Evolutionary conservation across 106 monocot species (phyloP).

Genomic region (Apostasia shenzhenica): DNA sequence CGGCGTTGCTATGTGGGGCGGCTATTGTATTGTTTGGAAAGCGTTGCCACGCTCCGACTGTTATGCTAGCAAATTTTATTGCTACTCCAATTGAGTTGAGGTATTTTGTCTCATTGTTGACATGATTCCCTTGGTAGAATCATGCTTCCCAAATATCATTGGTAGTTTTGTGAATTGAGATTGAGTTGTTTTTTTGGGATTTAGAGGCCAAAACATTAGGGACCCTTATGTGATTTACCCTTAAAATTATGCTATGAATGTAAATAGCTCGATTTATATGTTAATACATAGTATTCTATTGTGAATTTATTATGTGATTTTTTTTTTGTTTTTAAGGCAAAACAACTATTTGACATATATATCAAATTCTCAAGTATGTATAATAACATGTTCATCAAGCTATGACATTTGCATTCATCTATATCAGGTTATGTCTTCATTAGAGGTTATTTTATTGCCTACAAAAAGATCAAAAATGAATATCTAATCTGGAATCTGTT

Average conservation of each 20-base stretch:
- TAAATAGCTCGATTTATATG: no score
- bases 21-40: slow-evolving; percentile 63
- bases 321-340: no score
- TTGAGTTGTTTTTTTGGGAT: neutral
- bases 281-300: no score
- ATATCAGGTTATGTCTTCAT: no score
- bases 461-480: no score
- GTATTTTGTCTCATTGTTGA: slow-evolving; percentile 17
- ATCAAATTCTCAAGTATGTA: no score
- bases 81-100: slow-evolving; percentile 87
- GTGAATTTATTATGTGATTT: neutral
- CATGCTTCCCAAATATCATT: neutral
- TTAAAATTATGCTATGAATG: neutral
- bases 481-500: no score
- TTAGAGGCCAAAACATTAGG: neutral
- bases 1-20: slow-evolving; percentile 71
- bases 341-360: no score
- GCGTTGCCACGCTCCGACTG: slow-evolving; percentile 66
- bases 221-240: neutral
- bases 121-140: neutral
- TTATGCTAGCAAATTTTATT: slow-evolving; percentile 68
- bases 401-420: no score
- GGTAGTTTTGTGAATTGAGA: neutral
- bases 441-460: no score
- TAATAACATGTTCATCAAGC: no score